Evolutionary conservation across 1,284 basidiomycete species (phyloP).

Genomic region (Albatrellus sp.): DNA sequence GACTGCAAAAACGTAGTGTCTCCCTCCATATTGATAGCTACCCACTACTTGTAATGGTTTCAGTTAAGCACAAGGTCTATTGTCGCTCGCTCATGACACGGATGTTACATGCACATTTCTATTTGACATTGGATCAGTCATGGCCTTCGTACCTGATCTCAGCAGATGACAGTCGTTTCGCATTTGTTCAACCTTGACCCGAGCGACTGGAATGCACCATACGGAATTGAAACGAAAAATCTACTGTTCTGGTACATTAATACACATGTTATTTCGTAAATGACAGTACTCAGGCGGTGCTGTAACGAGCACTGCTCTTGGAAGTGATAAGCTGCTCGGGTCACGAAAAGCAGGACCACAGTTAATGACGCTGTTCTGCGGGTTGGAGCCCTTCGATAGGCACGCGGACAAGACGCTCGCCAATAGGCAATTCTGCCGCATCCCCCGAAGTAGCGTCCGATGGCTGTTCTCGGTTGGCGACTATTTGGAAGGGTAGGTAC

Average conservation of each 20-base stretch:
- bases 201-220: too few species aligned
- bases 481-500: constrained; percentile 17
- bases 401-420: constrained; percentile 44
- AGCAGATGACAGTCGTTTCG: too few species aligned
- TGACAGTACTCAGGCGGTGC: too few species aligned
- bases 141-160: too few species aligned
- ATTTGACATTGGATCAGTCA: background rate
- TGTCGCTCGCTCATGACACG: background rate
- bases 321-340: too few species aligned
- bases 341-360: too few species aligned
- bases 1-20: background rate
- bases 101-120: background rate
- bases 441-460: constrained; percentile 15
- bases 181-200: too few species aligned
- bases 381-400: constrained; percentile 44
- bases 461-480: constrained; percentile 26
- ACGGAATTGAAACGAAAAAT: too few species aligned
- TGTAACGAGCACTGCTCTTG: too few species aligned
- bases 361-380: constrained; percentile 1
- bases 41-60: background rate
- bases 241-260: too few species aligned
- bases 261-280: too few species aligned
- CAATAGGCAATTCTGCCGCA: constrained; percentile 13
- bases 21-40: background rate
- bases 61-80: too few species aligned